Evolutionary conservation across 768 basidiomycete genomes (phyloP).

Genomic region (Fomitopsis serialis): DNA sequence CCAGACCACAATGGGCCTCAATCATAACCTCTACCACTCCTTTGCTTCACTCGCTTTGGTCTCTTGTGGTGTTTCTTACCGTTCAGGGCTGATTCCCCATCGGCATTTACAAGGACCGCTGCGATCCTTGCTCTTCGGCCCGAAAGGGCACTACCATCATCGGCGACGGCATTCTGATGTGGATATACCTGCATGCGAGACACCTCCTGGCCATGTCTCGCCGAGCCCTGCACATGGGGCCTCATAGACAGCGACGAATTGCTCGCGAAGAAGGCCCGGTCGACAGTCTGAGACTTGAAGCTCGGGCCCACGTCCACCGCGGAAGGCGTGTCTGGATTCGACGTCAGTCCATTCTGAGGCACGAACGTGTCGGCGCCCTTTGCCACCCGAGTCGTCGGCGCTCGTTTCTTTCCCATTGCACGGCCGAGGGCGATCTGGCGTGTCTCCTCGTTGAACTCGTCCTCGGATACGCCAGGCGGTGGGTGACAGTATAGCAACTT

Average conservation of each 20-base stretch:
- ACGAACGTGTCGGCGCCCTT: conserved; percentile 85
- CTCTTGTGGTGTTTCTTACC: conserved; percentile 88
- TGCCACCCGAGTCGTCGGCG: conserved; percentile 80
- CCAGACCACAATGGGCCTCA: conserved; percentile 17
- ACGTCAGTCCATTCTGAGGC: conserved; percentile 27
- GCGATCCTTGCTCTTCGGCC: conserved; percentile 38
- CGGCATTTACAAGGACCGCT: conserved; percentile 34
- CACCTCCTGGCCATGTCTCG: conserved; percentile 52
- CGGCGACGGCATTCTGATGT: conserved; percentile 75
- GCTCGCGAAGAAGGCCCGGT: conserved; percentile 77
- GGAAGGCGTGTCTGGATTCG: conserved; percentile 17
- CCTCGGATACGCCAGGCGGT: conserved; percentile 64
- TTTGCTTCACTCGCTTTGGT: conserved; percentile 74
- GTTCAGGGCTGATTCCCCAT: conserved; percentile 25
- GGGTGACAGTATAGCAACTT: conserved; percentile 88
- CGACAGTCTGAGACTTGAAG: conserved; percentile 61
- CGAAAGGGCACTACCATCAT: conserved; percentile 68
- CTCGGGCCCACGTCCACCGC: conserved; percentile 26
- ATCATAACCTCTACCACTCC: conserved; percentile 93
- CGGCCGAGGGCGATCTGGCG: conserved; percentile 55
- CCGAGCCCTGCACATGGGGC: conserved; percentile 60
- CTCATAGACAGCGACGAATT: conserved; percentile 45
- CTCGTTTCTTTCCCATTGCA: conserved; percentile 76
- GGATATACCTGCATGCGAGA: conserved; percentile 67
- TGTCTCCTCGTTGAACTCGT: conserved; percentile 70